These are phyloP conservation scores for Aspergillus calidoustus DNA, from an alignment of 2,329 filamentous ascomycete species.

Conservation along the genomic window DNA sequence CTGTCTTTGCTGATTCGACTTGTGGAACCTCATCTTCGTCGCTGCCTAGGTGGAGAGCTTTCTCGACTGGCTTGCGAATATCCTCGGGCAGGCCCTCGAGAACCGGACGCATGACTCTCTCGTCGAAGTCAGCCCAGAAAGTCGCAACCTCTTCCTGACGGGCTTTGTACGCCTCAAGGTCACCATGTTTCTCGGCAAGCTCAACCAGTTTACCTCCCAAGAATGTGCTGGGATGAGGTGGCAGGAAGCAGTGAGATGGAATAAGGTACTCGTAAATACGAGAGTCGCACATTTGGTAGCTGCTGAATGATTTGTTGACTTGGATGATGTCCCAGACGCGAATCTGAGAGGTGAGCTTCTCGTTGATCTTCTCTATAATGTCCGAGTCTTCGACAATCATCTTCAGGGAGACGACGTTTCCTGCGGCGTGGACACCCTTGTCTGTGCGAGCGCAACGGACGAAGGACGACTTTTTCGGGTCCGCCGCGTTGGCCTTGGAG, in stretches of 20 bases:
- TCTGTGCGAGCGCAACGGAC: conserved; percentile 94
- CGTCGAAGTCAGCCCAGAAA: conserved; percentile 84
- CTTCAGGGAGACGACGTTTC: conserved; percentile 93
- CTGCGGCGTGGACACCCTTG: conserved; percentile 95
- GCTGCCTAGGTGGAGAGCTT: conserved; percentile 43
- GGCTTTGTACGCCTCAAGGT: conserved; percentile 69
- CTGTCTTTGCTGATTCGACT: neutral
- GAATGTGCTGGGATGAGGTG: conserved; percentile 86
- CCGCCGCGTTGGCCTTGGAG: conserved; percentile 93
- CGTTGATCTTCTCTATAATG: conserved; percentile 89
- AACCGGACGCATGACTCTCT: conserved; percentile 75
- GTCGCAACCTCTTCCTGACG: conserved; percentile 76
- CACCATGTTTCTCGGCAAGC: conserved; percentile 72
- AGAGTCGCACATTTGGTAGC: conserved; percentile 93
- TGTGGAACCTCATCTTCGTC: conserved; percentile 28
- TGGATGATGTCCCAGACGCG: conserved; percentile 92
- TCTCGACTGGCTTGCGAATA: conserved; percentile 45
- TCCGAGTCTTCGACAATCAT: conserved; percentile 91
- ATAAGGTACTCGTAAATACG: conserved; percentile 97
- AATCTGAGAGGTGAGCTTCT: conserved; percentile 82
- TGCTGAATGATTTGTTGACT: conserved; percentile 89
- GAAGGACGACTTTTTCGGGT: conserved; percentile 93
- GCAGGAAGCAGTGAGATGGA: conserved; percentile 88
- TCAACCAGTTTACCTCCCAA: conserved; percentile 83
- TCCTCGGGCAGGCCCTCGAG: conserved; percentile 52